A percentile compares a stretch with the other conserved stretches of the same genome.
Evolutionary conservation across 352 stramenopile species (phyloP).

Genomic region (Thalassiosira hispida): DNA sequence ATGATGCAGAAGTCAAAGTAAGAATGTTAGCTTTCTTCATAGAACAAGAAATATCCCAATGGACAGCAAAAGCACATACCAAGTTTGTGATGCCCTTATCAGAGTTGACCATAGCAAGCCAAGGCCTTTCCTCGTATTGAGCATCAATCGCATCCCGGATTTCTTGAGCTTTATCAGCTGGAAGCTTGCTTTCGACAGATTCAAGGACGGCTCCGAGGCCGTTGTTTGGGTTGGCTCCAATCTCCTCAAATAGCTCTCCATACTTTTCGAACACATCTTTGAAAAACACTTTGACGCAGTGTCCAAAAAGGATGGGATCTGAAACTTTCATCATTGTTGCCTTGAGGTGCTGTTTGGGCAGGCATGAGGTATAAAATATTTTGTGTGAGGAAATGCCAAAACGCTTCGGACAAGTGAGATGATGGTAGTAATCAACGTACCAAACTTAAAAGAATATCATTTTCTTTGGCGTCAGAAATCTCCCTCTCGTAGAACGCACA

Average conservation of each 20-base stretch:
- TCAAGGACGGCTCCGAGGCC: conserved; percentile 80
- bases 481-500: conserved; percentile 77
- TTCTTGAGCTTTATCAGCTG: conserved; percentile 57
- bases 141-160: conserved; percentile 83
- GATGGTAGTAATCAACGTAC: conserved; percentile 22
- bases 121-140: conserved; percentile 80
- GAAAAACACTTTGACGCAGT: conserved; percentile 86
- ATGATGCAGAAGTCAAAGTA: neutral
- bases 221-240: conserved; percentile 86
- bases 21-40: neutral
- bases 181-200: conserved; percentile 69
- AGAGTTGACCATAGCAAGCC: conserved; percentile 87
- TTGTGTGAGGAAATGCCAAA: conserved; percentile 8
- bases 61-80: conserved; percentile 59
- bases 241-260: conserved; percentile 73
- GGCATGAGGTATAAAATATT: neutral
- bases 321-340: conserved; percentile 89
- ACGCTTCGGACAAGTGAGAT: neutral
- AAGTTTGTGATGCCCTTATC: conserved; percentile 87
- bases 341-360: conserved; percentile 75
- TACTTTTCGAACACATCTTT: conserved; percentile 86
- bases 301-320: conserved; percentile 88
- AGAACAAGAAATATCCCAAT: conserved; percentile 15
- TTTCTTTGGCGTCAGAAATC: conserved; percentile 82
- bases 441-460: conserved; percentile 80